These are phyloP conservation scores for Trichoderma sp. DNA, from an alignment of 2,329 filamentous ascomycete genomes.

Conservation along the genomic window DNA sequence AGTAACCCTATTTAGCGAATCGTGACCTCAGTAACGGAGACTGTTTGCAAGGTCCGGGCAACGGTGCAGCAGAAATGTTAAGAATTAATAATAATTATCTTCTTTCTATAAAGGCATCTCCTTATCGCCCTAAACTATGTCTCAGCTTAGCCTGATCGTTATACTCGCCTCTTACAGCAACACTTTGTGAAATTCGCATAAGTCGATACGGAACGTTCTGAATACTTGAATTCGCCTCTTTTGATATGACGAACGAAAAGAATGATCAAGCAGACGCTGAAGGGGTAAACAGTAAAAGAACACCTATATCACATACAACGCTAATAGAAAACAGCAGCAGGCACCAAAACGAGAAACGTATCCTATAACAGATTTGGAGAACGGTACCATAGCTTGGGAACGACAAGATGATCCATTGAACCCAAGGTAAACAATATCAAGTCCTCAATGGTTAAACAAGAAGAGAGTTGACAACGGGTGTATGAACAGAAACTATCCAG, in stretches of 20 bases:
- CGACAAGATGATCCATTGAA: constrained; percentile 52
- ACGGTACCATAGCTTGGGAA: constrained; percentile 50
- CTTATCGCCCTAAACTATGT: background rate
- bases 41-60: background rate
- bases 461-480: background rate
- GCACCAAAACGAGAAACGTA: constrained; percentile 10
- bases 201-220: too few species aligned
- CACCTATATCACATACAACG: background rate
- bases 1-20: background rate
- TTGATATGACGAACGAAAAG: background rate
- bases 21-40: constrained; percentile 14
- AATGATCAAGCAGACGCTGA: background rate
- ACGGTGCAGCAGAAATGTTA: background rate
- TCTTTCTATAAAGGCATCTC: background rate
- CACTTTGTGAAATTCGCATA: background rate
- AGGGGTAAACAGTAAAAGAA: background rate
- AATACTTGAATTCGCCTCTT: background rate
- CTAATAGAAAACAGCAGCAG: background rate
- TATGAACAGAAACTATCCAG: constrained; percentile 50
- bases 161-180: background rate
- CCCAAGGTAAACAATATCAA: constrained; percentile 40
- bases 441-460: background rate
- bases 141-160: background rate
- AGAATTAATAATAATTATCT: background rate
- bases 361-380: constrained; percentile 19